Evolutionary conservation across 1,139 yeast species (phyloP), one percentile per base, ranked within the genome.

Genomic region (Scheffersomyces insectosa): DNA sequence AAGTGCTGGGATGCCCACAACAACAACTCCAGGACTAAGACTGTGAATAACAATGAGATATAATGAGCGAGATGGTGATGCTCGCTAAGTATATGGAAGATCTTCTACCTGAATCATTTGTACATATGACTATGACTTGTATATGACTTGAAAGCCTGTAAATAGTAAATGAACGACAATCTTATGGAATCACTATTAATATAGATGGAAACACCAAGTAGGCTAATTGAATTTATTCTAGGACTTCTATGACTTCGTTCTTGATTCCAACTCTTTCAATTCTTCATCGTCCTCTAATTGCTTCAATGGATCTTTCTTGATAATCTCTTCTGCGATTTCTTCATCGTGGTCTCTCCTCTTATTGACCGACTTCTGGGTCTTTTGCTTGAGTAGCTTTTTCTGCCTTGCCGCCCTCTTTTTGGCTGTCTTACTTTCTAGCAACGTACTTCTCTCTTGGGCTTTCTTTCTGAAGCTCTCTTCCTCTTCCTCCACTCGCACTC

Each of bases 1-100:
- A 71, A 77, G 53, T 85, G 95, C 63, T 85, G 95, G 95, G 78
- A 65, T 7, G 62, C 49, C 13, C 74, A 82, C 59, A 72, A 75
- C 46, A 85, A 85, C 56, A 73, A 83, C 59, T 68, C 68, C 42
- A 64, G 91, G 33, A 80, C 85, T 0, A 57, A 49, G 27, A 76
- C 83, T 2, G 79, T 76, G 10, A 64, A 79, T 46, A 30, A 37
- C 15, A 23, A 28, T n/a, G 33, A 10, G 8, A 33, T 14, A n/a
- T 14, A 30, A 20, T 37, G 34, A 29, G 25, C 25, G 8, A 20
- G 9, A 5, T 5, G 16, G 25, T 7, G 25, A 20, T 20, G 9
- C 6, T 10, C 20, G 20, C 15, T 36, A 37, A 35, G 36, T 29
- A 10, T 36, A 9, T 14, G 11, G 13, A 15, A 13, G 34, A 14